phyloP scores from a whole-genome alignment of 768 basidiomycete genomes.

The Mycena haematopus region DNA sequence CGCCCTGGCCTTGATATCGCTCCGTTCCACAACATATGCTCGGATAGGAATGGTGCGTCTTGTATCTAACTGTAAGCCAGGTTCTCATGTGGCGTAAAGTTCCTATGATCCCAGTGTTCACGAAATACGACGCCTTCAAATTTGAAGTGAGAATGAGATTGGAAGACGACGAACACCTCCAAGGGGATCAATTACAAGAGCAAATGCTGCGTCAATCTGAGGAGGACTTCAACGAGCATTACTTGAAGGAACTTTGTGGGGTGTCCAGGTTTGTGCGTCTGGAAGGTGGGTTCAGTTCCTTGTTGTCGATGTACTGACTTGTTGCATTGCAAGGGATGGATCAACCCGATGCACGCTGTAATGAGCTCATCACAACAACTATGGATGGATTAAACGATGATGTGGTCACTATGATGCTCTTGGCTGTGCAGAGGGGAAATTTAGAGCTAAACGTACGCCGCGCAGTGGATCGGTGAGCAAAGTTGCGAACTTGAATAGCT shows the following conservation, averaged over 20 bases:
- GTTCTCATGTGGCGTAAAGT: background rate
- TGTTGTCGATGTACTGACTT: background rate
- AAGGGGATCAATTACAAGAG: no score
- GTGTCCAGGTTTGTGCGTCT: background rate
- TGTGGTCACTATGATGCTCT: background rate
- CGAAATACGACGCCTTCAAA: background rate
- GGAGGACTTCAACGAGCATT: background rate
- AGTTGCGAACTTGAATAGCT: no score
- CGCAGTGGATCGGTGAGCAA: background rate
- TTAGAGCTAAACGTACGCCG: background rate
- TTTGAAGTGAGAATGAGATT: no score
- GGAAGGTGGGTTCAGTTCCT: background rate
- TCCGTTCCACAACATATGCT: constrained; percentile 1
- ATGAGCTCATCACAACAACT: background rate
- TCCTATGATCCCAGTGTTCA: background rate
- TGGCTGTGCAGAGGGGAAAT: constrained; percentile 4
- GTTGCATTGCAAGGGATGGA: background rate
- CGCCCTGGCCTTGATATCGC: background rate
- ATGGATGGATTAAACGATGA: background rate
- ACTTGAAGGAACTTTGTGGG: background rate
- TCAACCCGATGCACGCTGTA: background rate
- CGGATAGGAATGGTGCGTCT: constrained; percentile 1
- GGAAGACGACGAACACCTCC: no score
- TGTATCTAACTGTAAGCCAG: background rate
- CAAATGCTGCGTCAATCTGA: background rate